Conservation (phyloP, 176 grass and related monocot species). For the Carex parvula region DNA sequence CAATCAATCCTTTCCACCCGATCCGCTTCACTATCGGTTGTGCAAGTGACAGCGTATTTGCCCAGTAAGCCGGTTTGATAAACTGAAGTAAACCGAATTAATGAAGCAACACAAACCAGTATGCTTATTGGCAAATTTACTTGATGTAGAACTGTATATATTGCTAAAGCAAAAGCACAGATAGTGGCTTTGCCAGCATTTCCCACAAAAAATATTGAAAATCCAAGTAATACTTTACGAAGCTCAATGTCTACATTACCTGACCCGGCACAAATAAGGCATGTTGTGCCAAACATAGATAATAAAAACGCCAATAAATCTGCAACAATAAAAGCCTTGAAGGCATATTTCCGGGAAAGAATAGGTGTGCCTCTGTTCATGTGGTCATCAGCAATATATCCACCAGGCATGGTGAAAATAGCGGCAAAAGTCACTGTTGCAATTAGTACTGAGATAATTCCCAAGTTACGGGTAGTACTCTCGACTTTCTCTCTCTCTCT, state of each 20-base stretch:
- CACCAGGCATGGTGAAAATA: slow-evolving; percentile 31
- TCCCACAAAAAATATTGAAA: neutral
- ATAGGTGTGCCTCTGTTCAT: neutral
- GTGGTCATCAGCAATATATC: neutral
- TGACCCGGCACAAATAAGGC: neutral
- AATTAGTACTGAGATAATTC: slow-evolving; percentile 16
- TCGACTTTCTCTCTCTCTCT: neutral
- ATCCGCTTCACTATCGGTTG: neutral
- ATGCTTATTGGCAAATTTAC: slow-evolving; percentile 9
- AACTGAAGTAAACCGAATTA: neutral
- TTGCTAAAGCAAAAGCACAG: slow-evolving; percentile 4
- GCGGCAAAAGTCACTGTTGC: slow-evolving; percentile 31
- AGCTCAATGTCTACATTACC: neutral
- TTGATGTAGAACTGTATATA: neutral
- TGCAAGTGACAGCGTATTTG: neutral
- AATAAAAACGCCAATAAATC: slow-evolving; percentile 18
- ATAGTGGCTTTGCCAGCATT: neutral
- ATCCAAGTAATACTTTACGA: neutral
- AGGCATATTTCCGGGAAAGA: slow-evolving; percentile 7
- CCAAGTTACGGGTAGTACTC: neutral
- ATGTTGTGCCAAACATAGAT: neutral
- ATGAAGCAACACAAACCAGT: neutral
- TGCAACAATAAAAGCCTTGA: slow-evolving; percentile 19
- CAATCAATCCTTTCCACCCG: neutral
- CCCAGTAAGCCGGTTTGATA: neutral